Conservation (phyloP, 1,284 basidiomycete species). For the Ustilago tritici region DNA sequence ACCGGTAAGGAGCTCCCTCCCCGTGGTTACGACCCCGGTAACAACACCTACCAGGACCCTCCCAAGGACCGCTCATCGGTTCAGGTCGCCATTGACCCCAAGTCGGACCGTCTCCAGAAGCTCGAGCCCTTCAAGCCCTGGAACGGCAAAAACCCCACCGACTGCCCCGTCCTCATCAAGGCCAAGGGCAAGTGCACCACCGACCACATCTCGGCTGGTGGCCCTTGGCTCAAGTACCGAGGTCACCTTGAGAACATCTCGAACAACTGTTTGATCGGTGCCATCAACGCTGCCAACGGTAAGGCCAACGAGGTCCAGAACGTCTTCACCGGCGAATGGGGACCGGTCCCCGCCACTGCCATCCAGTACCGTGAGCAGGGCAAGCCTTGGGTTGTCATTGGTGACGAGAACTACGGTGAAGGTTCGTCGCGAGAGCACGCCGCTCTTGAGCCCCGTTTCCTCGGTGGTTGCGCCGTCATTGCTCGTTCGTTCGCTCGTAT, state of each 20-base stretch:
- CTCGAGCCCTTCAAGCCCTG: conserved; percentile 90
- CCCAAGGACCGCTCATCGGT: conserved; percentile 86
- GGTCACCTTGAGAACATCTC: conserved; percentile 99
- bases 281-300: conserved; percentile 92
- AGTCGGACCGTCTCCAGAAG: conserved; percentile 93
- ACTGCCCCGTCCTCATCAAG: conserved; percentile 96
- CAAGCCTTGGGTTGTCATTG: conserved; percentile 94
- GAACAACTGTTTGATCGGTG: conserved; percentile 94
- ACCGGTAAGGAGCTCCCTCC: conserved; percentile 91
- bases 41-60: conserved; percentile 96
- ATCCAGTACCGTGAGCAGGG: conserved; percentile 88
- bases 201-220: conserved; percentile 84
- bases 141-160: conserved; percentile 90
- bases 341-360: conserved; percentile 84
- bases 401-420: conserved; percentile 89
- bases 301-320: conserved; percentile 96
- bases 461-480: conserved; percentile 95
- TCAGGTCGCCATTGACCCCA: conserved; percentile 86
- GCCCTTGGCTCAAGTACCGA: conserved; percentile 99
- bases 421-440: conserved; percentile 98
- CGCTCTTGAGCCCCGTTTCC: conserved; percentile 95
- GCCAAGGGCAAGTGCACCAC: conserved; percentile 97
- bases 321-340: conserved; percentile 87
- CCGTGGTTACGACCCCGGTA: conserved; percentile 92
- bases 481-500: conserved; percentile 97